A percentile compares a stretch with the other conserved stretches of the same genome.
phyloP scores from a whole-genome alignment of 108 stramenopile genomes.

The Cyclotella distinguenda region DNA sequence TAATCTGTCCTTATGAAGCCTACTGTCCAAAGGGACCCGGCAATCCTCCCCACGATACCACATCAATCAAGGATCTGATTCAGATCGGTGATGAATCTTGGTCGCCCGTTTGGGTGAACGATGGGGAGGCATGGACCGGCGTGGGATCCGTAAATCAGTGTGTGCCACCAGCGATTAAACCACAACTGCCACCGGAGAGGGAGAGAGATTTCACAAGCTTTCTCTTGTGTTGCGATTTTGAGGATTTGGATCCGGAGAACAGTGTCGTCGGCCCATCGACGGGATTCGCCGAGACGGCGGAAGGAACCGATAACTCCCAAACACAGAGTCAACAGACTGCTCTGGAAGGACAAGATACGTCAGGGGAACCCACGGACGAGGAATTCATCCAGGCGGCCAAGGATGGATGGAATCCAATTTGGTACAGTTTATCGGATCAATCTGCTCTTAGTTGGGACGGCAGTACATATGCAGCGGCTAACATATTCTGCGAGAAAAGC shows the following conservation, averaged over 20 bases:
- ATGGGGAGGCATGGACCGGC: conserved; percentile 3
- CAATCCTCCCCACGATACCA: neutral
- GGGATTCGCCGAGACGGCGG: neutral
- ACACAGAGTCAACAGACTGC: neutral
- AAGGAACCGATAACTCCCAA: neutral
- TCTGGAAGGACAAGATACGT: neutral
- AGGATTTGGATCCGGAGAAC: neutral
- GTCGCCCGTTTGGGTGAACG: conserved; percentile 1
- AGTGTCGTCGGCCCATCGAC: neutral
- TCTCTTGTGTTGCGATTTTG: conserved; percentile 5
- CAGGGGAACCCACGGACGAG: neutral
- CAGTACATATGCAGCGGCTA: neutral
- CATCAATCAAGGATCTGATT: neutral
- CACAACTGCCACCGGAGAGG: neutral
- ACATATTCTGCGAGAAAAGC: conserved; percentile 2
- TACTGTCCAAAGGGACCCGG: conserved; percentile 13
- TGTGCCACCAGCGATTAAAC: neutral
- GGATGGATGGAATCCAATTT: conserved; percentile 4
- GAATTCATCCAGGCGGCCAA: neutral
- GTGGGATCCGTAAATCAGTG: neutral
- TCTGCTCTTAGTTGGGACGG: conserved; percentile 15
- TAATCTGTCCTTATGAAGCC: conserved; percentile 7
- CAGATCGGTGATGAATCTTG: neutral
- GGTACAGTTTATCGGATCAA: neutral
- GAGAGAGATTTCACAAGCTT: neutral